phyloP scores from a whole-genome alignment of 163 green algal genomes.

The Prototheca cutis region DNA sequence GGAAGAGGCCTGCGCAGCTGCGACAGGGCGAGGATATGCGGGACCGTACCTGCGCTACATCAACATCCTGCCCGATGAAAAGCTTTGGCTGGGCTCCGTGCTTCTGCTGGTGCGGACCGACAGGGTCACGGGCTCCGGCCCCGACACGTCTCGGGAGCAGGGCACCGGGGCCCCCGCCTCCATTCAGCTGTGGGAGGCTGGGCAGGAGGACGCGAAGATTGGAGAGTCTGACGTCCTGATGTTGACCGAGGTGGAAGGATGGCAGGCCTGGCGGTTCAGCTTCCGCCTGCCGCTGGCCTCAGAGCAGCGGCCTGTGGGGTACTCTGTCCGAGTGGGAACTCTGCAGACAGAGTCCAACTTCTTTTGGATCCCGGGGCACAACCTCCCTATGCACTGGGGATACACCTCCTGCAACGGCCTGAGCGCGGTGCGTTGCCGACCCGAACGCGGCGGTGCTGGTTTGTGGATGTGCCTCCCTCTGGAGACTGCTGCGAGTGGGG shows the following conservation, averaged over 20 bases:
- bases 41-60: slow-evolving; percentile 3
- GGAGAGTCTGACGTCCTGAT: background rate
- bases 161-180: background rate
- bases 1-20: no score
- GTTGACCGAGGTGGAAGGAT: background rate
- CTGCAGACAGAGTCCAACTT: slow-evolving; percentile 1
- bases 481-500: no score
- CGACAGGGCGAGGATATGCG: slow-evolving; percentile 4
- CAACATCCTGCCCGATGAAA: background rate
- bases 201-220: background rate
- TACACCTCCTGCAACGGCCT: slow-evolving; percentile 46
- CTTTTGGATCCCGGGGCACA: slow-evolving; percentile 20
- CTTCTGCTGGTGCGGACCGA: background rate
- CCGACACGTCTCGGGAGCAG: background rate
- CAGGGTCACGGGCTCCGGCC: background rate
- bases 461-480: no score
- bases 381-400: slow-evolving; percentile 33
- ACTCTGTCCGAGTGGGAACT: background rate
- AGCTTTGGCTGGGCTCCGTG: background rate
- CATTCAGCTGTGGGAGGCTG: background rate
- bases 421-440: slow-evolving; percentile 6
- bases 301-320: background rate
- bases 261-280: background rate
- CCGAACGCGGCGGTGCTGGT: no score
- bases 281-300: background rate